Evolutionary conservation across 306 rosid genomes (phyloP), one percentile per base, ranked within the genome.

Genomic region (Fragaria iinumae): DNA sequence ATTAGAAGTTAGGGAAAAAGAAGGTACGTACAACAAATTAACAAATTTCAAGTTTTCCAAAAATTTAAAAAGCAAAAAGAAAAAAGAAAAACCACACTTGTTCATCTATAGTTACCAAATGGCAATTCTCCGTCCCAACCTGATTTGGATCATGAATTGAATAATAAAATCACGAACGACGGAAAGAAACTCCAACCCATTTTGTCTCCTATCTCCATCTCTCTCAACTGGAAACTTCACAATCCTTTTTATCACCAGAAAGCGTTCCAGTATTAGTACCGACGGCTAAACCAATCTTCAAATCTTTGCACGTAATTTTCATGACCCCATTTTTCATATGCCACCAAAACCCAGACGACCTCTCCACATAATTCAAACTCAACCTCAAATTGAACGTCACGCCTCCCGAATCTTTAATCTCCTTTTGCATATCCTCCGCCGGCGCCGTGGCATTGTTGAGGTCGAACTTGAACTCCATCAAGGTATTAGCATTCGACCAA

Each of bases 271-370:
- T 25, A 2, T 0, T 16, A 2, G 82, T 44, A n/a, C 44, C 32
- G 20, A 77, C 80, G 34, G 47, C 41, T 53, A 88, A 87, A n/a
- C 20, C 62, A 69, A 93, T 72, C 76, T 81, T 87, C 81, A 91
- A 69, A 25, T 76, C 77, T 2, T 47, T 52, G 55, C 96, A 93
- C 49, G 65, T 4, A 7, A 86, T 86, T 11, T 69, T 14, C 10
- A 84, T 3, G 17, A 12, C 2, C 2, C 63, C 23, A 1, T 5
- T 55, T 36, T 73, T 82, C 0, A 80, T 34, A 44, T 45, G 39
- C 20, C n/a, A 60, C 74, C 84, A 73, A 73, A 80, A 66, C 0
- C 74, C 10, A 2, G 29, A 29, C 5, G 82, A 17, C 21, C 21
- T 82, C 70, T 79, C 77, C 39, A 47, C 11, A 0, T 82, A 52